Percentiles rank a stretch among this genome's conserved stretches.
phyloP scores from a whole-genome alignment of 352 stramenopile genomes.

The Pythium scleroteichum region DNA sequence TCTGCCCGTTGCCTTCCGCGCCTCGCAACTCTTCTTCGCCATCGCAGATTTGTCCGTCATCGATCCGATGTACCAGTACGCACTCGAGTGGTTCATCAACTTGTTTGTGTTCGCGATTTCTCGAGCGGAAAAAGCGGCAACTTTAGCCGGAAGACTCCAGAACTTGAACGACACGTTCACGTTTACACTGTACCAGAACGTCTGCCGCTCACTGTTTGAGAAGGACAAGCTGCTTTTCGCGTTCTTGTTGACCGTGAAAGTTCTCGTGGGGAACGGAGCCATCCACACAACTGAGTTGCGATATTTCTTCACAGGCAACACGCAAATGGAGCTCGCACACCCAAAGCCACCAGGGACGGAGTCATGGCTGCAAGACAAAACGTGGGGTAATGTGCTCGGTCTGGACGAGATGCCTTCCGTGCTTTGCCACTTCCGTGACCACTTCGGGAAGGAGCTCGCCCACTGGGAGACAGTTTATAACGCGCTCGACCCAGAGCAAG shows the following conservation, averaged over 20 bases:
- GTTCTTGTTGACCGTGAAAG: slow-evolving; percentile 93
- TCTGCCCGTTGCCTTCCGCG: slow-evolving; percentile 88
- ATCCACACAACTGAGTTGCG: slow-evolving; percentile 82
- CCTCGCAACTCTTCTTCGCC: slow-evolving; percentile 94
- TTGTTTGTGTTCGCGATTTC: slow-evolving; percentile 93
- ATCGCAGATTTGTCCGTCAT: slow-evolving; percentile 92
- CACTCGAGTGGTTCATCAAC: slow-evolving; percentile 95
- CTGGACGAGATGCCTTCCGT: slow-evolving; percentile 55
- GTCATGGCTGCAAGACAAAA: slow-evolving; percentile 87
- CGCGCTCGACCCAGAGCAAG: slow-evolving; percentile 75
- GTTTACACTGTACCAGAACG: slow-evolving; percentile 93
- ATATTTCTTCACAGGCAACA: slow-evolving; percentile 94
- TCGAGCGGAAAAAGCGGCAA: slow-evolving; percentile 70
- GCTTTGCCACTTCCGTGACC: slow-evolving; percentile 52
- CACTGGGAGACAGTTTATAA: slow-evolving; percentile 86
- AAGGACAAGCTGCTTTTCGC: slow-evolving; percentile 96
- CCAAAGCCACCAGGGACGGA: slow-evolving; percentile 59
- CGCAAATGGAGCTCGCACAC: slow-evolving; percentile 87
- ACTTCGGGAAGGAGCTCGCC: slow-evolving; percentile 51
- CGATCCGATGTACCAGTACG: slow-evolving; percentile 97
- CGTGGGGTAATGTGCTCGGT: slow-evolving; percentile 87
- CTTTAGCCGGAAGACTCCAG: slow-evolving; percentile 78
- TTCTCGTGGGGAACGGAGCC: slow-evolving; percentile 79
- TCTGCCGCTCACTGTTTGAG: slow-evolving; percentile 96
- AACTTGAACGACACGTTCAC: slow-evolving; percentile 96